Evolutionary conservation across 805 yeast genomes (phyloP), one percentile per base, ranked within the genome.

Genomic region (Trichomonascus vanleenenianus): DNA sequence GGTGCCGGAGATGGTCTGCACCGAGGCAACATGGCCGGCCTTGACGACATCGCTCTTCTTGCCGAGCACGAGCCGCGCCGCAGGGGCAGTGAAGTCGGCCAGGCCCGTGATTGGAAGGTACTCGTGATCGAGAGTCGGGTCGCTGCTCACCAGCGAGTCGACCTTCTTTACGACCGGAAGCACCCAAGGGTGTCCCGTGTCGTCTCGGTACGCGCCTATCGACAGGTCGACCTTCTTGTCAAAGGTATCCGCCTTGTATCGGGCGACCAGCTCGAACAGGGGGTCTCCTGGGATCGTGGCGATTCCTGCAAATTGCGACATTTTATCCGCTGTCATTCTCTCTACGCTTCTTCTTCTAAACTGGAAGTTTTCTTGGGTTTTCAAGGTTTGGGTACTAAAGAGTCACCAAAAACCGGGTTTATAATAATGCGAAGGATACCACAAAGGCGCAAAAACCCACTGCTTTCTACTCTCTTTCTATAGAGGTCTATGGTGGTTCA

Each of bases 1-100:
- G 11, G 95, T 86, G 50, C 95, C 95, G 16, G 91, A 81, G 41
- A 86, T 70, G 18, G 89, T 75, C 68, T 86, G 95, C 50, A 81
- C 76, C 27, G 86, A 79, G 32, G 79, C 74, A 20, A 66, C 58
- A 42, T 51, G 74, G 45, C 75, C 74, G 41, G 76, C 79, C 19
- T 67, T 65, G 39, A 81, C 64, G 47, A 81, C 73, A 46, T 72
- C 62, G 39, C 72, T 67, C 35, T 85, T 84, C 50, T 71, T 78
- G 53, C 83, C 79, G 67, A 89, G 78, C 40, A 85, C 80, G 30
- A 65, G 53, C 59, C 75, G 76, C 9, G 91, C 82, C 33, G 95
- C 85, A 46, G 81, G 81, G 9, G 67, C 57, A 42, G 83, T 77
- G 62, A 87, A 83, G 12, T 76, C 72, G 39, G 78, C 77, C 54